Base-by-base conservation (phyloP, 371 early-diverging fungal genomes). In the Rhizopus delemar region DNA sequence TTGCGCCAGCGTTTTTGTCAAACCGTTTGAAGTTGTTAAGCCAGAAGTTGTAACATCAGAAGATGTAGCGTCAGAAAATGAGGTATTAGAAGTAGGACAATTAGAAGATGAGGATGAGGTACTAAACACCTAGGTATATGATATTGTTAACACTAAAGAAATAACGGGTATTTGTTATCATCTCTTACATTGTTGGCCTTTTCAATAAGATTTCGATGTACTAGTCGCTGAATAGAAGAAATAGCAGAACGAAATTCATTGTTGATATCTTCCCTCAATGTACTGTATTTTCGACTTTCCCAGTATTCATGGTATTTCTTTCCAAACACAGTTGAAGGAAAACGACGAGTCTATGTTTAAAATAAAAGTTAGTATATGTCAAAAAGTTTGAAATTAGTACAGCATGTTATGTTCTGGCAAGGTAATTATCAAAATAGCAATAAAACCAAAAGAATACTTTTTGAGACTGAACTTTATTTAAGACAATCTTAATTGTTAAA, bases 271-370 rank as follows among this genome's bases (percentile, higher is more conserved):
- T 54, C 41, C 35, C 46, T 39, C 34, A 60, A 60, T 43, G 32
- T 33, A 34, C 41, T 49, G 43, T 60, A 55, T 53, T 55, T 60
- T 28, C 55, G 32, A 2, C 22, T 41, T 50, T 61, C 61, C 61
- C 56, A 61, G 50, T 50, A 55, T 31, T 32, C 28, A 31, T 49
- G 39, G 34, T 60, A 61, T 39, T 54, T 38, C 16, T 50, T 48
- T 60, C 50, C 54, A 54, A 61, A 61, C 13, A 12, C 61, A 41
- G 56, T 41, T n/a, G 35, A 29, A 49, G 50, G 41, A 41, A 16
- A 16, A 50, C 55, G 54, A 32, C 61, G 61, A n/a, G 43, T 51
- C 61, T 61, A 61, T 48, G 11, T 51, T 56, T 28, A 34, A 60
- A 51, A 59, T 16, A 59, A 59, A 59, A 59, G 53, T 46, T 46